Percentiles rank a stretch among this genome's conserved stretches.
Evolutionary conservation across 2,329 filamentous ascomycete genomes (phyloP).

Genomic region (Epichloe scottii): DNA sequence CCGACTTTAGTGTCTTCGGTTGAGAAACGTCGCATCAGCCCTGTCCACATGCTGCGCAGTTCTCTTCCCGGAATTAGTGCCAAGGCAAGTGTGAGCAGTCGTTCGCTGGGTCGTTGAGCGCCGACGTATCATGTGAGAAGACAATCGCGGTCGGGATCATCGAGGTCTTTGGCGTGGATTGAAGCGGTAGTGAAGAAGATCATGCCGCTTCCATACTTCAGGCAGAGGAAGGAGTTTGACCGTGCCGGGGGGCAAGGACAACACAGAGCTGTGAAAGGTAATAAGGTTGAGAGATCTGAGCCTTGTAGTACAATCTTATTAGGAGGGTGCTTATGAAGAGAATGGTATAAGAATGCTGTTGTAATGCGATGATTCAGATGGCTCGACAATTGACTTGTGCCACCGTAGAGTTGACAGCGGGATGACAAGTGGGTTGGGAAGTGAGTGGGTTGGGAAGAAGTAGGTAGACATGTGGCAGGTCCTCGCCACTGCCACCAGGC

Average conservation of each 20-base stretch:
- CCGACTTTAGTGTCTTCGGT: constrained; percentile 27
- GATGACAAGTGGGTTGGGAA: no score
- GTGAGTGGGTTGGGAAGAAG: no score
- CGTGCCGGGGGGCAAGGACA: neutral
- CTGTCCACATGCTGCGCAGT: constrained; percentile 36
- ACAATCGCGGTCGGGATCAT: neutral
- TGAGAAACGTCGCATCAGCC: constrained; percentile 56
- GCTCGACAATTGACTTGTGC: no score
- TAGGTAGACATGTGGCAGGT: no score
- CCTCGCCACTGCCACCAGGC: no score
- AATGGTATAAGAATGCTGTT: no score
- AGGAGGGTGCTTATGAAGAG: no score
- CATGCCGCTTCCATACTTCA: neutral
- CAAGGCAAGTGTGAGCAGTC: neutral
- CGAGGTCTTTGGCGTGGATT: neutral
- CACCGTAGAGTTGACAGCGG: no score
- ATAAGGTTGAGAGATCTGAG: no score
- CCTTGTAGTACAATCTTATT: no score
- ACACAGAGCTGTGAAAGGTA: neutral
- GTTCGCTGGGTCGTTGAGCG: neutral
- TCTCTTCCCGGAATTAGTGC: constrained; percentile 8
- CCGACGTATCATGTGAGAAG: neutral
- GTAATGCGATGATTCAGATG: no score
- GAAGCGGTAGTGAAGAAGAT: constrained; percentile 3
- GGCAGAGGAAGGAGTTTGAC: neutral